Base-by-base conservation (phyloP, 1,284 basidiomycete genomes). In the Cyathus olla region DNA sequence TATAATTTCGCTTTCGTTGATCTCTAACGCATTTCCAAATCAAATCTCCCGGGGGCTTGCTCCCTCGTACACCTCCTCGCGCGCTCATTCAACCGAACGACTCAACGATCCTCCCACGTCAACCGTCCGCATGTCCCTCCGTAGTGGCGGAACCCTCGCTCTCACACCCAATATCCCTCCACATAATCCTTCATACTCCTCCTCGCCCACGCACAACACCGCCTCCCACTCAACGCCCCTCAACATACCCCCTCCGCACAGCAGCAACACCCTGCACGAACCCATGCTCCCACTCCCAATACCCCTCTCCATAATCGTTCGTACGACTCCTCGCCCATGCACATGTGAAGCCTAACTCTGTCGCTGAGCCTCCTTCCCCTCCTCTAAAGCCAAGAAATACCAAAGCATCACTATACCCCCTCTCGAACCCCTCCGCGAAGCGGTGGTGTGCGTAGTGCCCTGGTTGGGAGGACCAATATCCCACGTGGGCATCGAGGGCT, bases 401-500 rank as follows among this genome's bases (percentile, higher is more conserved):
- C 67, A 88, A 83, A 0, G 89, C 88, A 67, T 94, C 92, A 53
- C 88, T 85, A 93, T 93, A 95, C 0, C 92, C 93, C 59, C 81
- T 74, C 2, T 78, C 62, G 71, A 91, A 95, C 2, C 91, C 94
- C 2, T 86, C 83, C 27, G 77, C 81, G 70, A 93, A 95, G 15
- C 90, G 83, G 77, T 85, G 86, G 61, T 92, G 90, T 63, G 94
- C 86, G 64, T 91, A 83, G 68, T 83, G 62, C 44, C 83, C 86
- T 0, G 80, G 78, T 60, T 80, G 78, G 47, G 80, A 79, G 1
- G 78, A 68, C 93, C 92, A 94, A 71, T 90, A 92, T 13, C 75
- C 74, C 13, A 68, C 72, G 65, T 93, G 90, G 29, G 80, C 72
- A 15, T 76, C 90, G 89, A 65, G 5, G 17, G 26, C 67, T 3